Conservation (phyloP, 78 protist genomes). For the Acrasis kona region DNA sequence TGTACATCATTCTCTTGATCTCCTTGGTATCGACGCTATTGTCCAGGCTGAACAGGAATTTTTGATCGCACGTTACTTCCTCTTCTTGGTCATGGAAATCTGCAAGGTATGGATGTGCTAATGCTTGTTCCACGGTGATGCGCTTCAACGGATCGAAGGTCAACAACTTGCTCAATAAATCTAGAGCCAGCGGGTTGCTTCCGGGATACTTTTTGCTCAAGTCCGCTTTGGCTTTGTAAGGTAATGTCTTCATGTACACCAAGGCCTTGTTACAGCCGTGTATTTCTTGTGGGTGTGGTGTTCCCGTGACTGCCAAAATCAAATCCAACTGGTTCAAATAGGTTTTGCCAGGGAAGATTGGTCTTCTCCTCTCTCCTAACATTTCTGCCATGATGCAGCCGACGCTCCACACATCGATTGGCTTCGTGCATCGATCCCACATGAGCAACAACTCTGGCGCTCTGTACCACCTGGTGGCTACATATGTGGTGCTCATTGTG, state of each 20-base stretch:
- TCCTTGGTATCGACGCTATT: no score
- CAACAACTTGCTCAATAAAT: conserved; percentile 4
- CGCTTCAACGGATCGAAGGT: conserved; percentile 15
- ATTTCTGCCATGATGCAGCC: conserved; percentile 78
- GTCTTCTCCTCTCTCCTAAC: conserved; percentile 19
- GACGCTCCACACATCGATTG: conserved; percentile 65
- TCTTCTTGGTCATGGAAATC: conserved; percentile 8
- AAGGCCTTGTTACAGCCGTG: not conserved
- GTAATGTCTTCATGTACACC: not conserved
- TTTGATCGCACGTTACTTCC: not conserved
- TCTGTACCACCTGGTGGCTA: conserved; percentile 50
- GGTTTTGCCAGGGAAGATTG: conserved; percentile 62
- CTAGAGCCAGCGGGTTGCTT: conserved; percentile 1
- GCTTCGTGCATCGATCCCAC: not conserved
- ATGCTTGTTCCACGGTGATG: not conserved
- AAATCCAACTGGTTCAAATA: conserved; percentile 35
- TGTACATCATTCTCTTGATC: no score
- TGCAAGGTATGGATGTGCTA: conserved; percentile 18
- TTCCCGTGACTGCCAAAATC: conserved; percentile 21
- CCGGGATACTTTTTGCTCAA: not conserved
- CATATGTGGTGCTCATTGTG: conserved; percentile 7
- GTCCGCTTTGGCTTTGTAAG: not conserved
- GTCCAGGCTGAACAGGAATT: no score
- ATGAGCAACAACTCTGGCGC: conserved; percentile 46
- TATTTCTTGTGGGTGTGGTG: conserved; percentile 24